Base-by-base conservation (phyloP, 2,329 filamentous ascomycete species). In the Tolypocladium ophioglossoides region DNA sequence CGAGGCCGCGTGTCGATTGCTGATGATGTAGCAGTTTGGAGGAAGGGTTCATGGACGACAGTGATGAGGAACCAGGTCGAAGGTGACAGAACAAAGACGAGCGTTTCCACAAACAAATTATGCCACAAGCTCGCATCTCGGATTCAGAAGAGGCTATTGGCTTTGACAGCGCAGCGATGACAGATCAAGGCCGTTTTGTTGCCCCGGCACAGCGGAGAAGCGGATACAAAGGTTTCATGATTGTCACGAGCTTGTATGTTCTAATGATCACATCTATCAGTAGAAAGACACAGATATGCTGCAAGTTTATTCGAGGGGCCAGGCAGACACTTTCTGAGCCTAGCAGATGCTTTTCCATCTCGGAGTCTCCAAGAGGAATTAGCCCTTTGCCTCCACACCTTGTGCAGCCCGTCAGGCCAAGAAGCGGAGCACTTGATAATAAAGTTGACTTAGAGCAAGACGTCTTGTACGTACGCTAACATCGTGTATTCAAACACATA, bases 31-130 rank as follows among this genome's bases (percentile, higher is more conserved):
- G 35, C 44, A 61, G 59, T 46, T 54, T 61, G 16, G 59, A 61
- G 32, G 70, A 74, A 57, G 72, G 72, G 0, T 74, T 74, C 55
- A 73, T 71, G 64, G 72, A 74, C 57, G 70, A 74, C 54, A 74
- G 71, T 58, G 71, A 74, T 40, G 70, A 74, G 5, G 71, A 74
- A n/a, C 60, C 61, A 53, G 63, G 64, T 50, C 58, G 59, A 54
- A 49, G 51, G 34, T 48, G 37, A 47, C 44, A 11, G 60, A 40
- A 57, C 57, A 48, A 20, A 8, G 18, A 14, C 18, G 44, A 32
- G 20, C 9, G 44, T 22, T 7, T 34, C 6, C 44, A 32, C 9
- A 2, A 47, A 48, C 32, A 18, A 20, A 7, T n/a, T 34, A 18
- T 48, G 27, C 27, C 44, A 14, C 27, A 14, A 14, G 6, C 44